Evolutionary conservation across 164 flowering plant genomes (phyloP).

Genomic region (Annona cherimola): DNA sequence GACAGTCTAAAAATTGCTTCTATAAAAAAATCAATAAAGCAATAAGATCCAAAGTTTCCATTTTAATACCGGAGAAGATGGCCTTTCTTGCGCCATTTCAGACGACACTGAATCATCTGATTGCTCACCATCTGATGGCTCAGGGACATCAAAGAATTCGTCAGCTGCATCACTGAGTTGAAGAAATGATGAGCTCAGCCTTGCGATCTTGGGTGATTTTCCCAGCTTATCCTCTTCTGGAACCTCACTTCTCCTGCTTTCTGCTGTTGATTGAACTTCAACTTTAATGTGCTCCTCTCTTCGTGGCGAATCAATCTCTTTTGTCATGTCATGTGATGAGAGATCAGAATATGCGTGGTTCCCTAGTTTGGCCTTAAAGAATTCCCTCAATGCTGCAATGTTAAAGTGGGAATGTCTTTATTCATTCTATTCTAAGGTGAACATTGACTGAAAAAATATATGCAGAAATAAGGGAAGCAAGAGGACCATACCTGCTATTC

Average conservation of each 20-base stretch:
- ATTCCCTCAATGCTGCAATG: slow-evolving; percentile 70
- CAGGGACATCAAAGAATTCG: slow-evolving; percentile 68
- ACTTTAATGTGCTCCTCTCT: slow-evolving; percentile 28
- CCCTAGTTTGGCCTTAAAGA: slow-evolving; percentile 57
- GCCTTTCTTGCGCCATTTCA: slow-evolving; percentile 26
- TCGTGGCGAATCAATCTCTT: slow-evolving; percentile 27
- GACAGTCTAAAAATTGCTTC: background rate
- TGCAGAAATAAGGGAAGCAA: background rate
- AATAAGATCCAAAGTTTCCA: background rate
- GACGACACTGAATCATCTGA: slow-evolving; percentile 39
- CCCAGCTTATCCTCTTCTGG: slow-evolving; percentile 23
- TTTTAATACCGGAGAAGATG: slow-evolving; percentile 27
- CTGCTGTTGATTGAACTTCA: slow-evolving; percentile 22
- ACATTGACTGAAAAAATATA: background rate
- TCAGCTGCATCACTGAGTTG: slow-evolving; percentile 48
- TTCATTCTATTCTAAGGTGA: background rate
- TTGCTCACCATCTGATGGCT: slow-evolving; percentile 41
- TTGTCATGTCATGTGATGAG: slow-evolving; percentile 34
- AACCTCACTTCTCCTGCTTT: slow-evolving; percentile 18
- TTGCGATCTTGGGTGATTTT: slow-evolving; percentile 20
- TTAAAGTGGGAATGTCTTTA: background rate
- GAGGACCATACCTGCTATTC: slow-evolving; percentile 59
- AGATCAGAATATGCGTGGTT: slow-evolving; percentile 27
- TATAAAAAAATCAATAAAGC: background rate
- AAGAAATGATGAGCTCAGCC: slow-evolving; percentile 27